Percentiles rank a stretch among this genome's conserved stretches.
These are phyloP conservation scores for Penicillium salamii DNA, from an alignment of 495 filamentous ascomycete species.

Conservation along the genomic window DNA sequence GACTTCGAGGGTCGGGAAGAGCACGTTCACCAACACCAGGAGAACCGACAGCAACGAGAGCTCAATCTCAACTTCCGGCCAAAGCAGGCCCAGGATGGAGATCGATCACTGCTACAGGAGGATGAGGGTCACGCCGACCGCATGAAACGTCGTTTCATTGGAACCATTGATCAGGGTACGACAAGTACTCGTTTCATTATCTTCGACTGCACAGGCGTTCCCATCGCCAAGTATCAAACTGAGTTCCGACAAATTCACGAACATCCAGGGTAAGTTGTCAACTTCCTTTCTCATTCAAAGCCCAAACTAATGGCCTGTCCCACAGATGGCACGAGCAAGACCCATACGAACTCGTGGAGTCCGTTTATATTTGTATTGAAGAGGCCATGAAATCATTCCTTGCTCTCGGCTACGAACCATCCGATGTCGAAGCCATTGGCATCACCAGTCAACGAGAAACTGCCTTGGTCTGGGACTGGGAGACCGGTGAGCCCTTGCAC, in stretches of 20 bases:
- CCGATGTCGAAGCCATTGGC: constrained; percentile 79
- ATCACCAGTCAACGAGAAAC: constrained; percentile 97
- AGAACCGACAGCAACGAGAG: constrained; percentile 6
- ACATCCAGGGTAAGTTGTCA: constrained; percentile 71
- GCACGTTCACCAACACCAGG: neutral
- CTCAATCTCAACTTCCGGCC: constrained; percentile 26
- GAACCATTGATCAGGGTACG: constrained; percentile 87
- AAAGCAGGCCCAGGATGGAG: constrained; percentile 35
- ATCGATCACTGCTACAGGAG: constrained; percentile 43
- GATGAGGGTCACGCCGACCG: constrained; percentile 30
- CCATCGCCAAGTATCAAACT: constrained; percentile 83
- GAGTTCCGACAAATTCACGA: constrained; percentile 90
- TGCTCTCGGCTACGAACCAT: constrained; percentile 63
- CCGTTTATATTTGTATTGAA: constrained; percentile 83
- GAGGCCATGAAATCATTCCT: constrained; percentile 72
- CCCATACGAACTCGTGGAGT: constrained; percentile 71
- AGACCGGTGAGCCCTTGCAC: constrained; percentile 80
- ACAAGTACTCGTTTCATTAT: constrained; percentile 92
- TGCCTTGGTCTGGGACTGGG: constrained; percentile 83
- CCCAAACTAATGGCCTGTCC: constrained; percentile 4
- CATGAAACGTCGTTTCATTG: constrained; percentile 54
- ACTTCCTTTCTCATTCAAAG: neutral
- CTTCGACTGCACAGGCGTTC: constrained; percentile 76
- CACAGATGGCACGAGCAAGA: constrained; percentile 93
- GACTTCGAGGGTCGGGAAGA: constrained; percentile 17